Evolutionary conservation across 441 rosid species (phyloP), one percentile per base, ranked within the genome.

Genomic region (Pelargonium fulgidum): DNA sequence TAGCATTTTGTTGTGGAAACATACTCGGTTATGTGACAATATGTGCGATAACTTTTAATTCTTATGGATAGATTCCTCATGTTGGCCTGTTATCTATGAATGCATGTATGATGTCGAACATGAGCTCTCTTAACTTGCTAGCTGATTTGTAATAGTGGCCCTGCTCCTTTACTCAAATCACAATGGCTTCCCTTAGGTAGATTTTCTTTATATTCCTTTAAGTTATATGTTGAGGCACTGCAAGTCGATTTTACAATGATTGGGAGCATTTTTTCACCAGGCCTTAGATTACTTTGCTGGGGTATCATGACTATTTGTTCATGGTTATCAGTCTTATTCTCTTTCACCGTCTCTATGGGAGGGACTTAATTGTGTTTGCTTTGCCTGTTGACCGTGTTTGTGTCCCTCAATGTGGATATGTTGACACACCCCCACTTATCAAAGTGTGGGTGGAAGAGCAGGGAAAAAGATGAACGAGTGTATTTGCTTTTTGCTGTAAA

Each of bases 41-140:
- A 62, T 56, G 70, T 72, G 75, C 26, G 62, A 56, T n/a, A 8
- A 58, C 63, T 3, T 20, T 58, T 0, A 26, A 58, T 58, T 7
- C 7, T 47, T 47, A 47, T 0, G 54, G 14, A 12, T 13, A 20
- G 11, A 44, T 44, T 1, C 29, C 33, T 8, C 13, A 20, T 19
- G 62, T 16, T 44, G 62, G 22, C 22, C 33, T 5, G 17, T 58
- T 58, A 19, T 58, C 33, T 11, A 20, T 33, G 39, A 33, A 33
- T 33, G 39, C 39, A 33, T 45, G 50, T 45, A 45, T 45, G 50
- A 59, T 59, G 12, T 59, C n/a, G 0, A 59, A 20, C n/a, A 20
- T 59, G 33, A 26, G n/a, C 7, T 59, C 33, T 59, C 63, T 16
- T 56, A 56, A 17, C 5, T 20, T 19, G 7, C 19, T 6, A 1